These are phyloP conservation scores for Yamagishiella unicocca DNA, from an alignment of 139 green algal species.

Conservation along the genomic window DNA sequence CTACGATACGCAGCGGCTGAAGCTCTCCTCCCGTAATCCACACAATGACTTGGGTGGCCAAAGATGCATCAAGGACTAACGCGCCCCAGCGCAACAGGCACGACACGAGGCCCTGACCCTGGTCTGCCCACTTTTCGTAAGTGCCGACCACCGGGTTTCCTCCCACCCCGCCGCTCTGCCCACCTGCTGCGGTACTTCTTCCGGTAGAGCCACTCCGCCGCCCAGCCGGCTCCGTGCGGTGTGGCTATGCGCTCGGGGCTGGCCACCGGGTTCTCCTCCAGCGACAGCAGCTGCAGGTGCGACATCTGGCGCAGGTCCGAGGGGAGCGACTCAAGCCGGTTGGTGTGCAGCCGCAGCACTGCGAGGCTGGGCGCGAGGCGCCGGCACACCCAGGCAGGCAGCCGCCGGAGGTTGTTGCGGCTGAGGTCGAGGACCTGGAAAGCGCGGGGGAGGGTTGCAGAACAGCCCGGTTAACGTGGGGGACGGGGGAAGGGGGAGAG, in stretches of 20 bases:
- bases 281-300: conserved; percentile 17
- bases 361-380: conserved; percentile 26
- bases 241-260: conserved; percentile 1
- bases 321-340: conserved; percentile 26
- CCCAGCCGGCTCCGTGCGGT: conserved; percentile 14
- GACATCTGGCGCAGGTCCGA: not conserved
- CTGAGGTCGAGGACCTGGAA: conserved; percentile 36
- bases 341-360: conserved; percentile 38
- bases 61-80: no score
- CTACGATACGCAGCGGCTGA: no score
- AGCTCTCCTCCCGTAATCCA: no score
- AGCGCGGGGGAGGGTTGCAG: not conserved
- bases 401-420: conserved; percentile 20
- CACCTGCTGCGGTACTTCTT: conserved; percentile 46
- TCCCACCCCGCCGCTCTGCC: not conserved
- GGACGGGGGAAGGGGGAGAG: no score
- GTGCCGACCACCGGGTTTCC: no score
- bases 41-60: no score
- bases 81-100: no score
- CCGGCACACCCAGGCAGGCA: conserved; percentile 41
- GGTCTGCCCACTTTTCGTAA: no score
- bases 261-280: conserved; percentile 39
- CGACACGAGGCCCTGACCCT: no score
- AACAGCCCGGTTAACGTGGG: not conserved
- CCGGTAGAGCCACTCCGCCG: conserved; percentile 39